These are phyloP conservation scores for Cordyceps farinosa DNA, from an alignment of 2,329 filamentous ascomycete genomes.

Conservation along the genomic window DNA sequence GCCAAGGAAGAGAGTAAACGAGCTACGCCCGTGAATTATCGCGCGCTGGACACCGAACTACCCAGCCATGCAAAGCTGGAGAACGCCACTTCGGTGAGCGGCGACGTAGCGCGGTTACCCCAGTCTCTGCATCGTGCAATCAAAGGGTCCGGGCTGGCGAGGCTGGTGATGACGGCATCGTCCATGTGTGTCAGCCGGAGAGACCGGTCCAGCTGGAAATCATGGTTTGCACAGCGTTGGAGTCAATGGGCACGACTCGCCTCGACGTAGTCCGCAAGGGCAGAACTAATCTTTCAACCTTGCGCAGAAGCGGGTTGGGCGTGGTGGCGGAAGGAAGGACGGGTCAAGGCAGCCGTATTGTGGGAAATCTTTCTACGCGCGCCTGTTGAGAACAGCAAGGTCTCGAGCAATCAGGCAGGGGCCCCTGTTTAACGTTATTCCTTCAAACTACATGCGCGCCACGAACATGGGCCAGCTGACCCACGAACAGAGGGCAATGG, in stretches of 20 bases:
- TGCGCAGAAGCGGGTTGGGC: neutral
- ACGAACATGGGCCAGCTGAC: neutral
- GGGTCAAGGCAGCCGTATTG: neutral
- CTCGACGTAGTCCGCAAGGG: neutral
- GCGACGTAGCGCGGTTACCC: neutral
- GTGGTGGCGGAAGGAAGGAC: neutral
- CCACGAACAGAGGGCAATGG: neutral
- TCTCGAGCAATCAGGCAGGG: neutral
- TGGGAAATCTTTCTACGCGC: neutral
- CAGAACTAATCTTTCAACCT: neutral
- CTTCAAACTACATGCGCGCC: neutral
- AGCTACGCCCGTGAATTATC: neutral
- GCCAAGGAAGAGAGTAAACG: neutral
- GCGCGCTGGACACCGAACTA: neutral
- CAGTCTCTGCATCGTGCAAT: neutral
- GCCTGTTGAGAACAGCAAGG: neutral
- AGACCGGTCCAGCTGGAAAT: neutral
- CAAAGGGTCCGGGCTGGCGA: neutral
- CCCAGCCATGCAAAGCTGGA: neutral
- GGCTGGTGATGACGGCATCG: neutral
- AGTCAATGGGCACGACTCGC: neutral
- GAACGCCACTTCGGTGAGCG: neutral
- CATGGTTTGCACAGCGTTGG: neutral
- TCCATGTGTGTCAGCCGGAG: neutral
- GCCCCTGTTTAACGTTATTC: neutral